phyloP scores from a whole-genome alignment of 306 rosid species.

The Rosa persica region DNA sequence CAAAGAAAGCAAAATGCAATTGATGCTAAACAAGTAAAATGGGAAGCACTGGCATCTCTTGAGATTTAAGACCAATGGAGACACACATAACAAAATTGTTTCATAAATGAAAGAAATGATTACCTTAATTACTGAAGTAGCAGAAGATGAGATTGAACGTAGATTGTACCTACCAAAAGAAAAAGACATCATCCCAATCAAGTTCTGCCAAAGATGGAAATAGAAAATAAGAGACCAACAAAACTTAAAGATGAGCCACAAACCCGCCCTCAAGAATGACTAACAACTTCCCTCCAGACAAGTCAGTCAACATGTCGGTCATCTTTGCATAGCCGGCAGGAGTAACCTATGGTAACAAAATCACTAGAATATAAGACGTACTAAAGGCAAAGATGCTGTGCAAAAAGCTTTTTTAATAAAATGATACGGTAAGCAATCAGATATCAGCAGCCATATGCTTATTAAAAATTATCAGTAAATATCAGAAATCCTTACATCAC shows the following conservation, averaged over 20 bases:
- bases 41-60: not conserved
- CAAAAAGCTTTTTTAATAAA: not conserved
- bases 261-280: constrained; percentile 99
- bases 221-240: constrained; percentile 18
- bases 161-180: constrained; percentile 85
- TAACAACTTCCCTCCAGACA: constrained; percentile 89
- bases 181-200: constrained; percentile 24
- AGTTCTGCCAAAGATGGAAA: constrained; percentile 18
- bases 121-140: constrained; percentile 90
- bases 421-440: not conserved
- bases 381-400: not conserved
- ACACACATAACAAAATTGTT: not conserved
- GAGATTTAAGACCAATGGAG: not conserved
- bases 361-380: constrained; percentile 27
- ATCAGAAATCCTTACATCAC: constrained; percentile 65
- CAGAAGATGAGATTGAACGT: constrained; percentile 92
- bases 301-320: constrained; percentile 71
- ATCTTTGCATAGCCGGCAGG: constrained; percentile 92
- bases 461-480: not conserved
- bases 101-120: not conserved
- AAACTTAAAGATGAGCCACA: constrained; percentile 43
- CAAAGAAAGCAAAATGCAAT: constrained; percentile 1
- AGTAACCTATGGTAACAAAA: constrained; percentile 60
- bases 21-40: not conserved
- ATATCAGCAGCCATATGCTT: constrained; percentile 3